These are phyloP conservation scores for Pseudogymnoascus sp. DNA, from an alignment of 2,329 filamentous ascomycete genomes.

Conservation along the genomic window DNA sequence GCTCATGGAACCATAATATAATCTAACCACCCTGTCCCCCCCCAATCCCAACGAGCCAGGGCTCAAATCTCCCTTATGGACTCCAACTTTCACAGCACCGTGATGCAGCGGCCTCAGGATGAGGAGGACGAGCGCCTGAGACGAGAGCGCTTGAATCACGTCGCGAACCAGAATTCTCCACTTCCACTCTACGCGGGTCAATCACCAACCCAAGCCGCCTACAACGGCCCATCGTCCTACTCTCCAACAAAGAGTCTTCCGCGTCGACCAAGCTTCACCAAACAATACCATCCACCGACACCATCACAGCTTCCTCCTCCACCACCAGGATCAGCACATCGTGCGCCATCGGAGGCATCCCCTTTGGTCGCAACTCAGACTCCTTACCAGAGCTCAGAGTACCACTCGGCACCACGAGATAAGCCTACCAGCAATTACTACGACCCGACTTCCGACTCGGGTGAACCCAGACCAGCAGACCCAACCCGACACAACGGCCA, in stretches of 20 bases:
- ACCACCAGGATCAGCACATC: conserved; percentile 19
- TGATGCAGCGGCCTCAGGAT: conserved; percentile 24
- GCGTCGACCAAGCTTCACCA: conserved; percentile 26
- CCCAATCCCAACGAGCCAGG: conserved; percentile 4
- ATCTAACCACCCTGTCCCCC: conserved; percentile 7
- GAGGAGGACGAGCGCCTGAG: conserved; percentile 21
- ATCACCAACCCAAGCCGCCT: conserved; percentile 24
- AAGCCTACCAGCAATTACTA: conserved; percentile 38
- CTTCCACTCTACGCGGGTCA: conserved; percentile 17
- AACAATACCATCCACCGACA: conserved; percentile 24
- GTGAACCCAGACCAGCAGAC: conserved; percentile 33
- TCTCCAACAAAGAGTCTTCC: conserved; percentile 25
- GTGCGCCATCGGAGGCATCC: conserved; percentile 24
- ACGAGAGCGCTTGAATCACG: conserved; percentile 25
- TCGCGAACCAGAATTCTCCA: conserved; percentile 24
- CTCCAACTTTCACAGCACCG: conserved; percentile 26
- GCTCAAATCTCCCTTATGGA: conserved; percentile 19
- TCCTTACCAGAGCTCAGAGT: conserved; percentile 27
- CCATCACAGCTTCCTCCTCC: conserved; percentile 22
- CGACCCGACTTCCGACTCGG: conserved; percentile 38
- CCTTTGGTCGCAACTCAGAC: conserved; percentile 22
- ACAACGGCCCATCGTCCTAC: conserved; percentile 19
- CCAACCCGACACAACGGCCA: conserved; percentile 23
- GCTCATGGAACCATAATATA: conserved; percentile 8
- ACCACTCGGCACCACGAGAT: conserved; percentile 31